Base-by-base conservation (phyloP, 1,139 yeast genomes). In the Blastobotrys ciferrii region DNA sequence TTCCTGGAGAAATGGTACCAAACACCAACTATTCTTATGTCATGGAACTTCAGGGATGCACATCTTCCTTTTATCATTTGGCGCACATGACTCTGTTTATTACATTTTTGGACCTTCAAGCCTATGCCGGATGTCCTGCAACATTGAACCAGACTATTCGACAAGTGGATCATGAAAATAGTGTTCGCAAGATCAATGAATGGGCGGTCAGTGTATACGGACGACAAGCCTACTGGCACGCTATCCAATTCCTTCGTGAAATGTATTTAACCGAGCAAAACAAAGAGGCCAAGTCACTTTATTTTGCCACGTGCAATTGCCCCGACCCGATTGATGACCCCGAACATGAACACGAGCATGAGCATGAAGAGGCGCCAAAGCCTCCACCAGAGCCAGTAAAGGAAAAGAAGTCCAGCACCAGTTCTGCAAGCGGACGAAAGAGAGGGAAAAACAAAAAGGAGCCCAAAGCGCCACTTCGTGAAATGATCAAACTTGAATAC, bases 81-180 rank as follows among this genome's bases (percentile, higher is more conserved):
- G 82, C 89, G 0, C 92, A 85, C 61, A 79, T 87, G 17, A 78
- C 82, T 31, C 79, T 87, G 59, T 73, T 86, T 44, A 75, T 85
- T 31, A 81, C 85, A 50, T 88, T 86, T 54, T 82, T 84, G 64
- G 95, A 87, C 64, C 78, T 85, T 49, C 86, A 85, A 47, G 82
- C 85, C 6, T 83, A 74, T 63, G 84, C 91, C 4, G 96, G 96
- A 1, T 85, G 89, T 1, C 92, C 94, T 0, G 81, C 85, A 61
- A 77, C 88, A 57, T 84, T 86, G 81, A 87, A 86, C 63, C 94
- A 86, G 25, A 75, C 74, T 47, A 85, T 88, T 1, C 48, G 58
- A 13, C 48, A 50, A 19, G 47, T 49, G 7, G 57, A 51, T 42
- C 51, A 50, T 23, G 56, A 53, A 31, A 52, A 50, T 37, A 47